phyloP scores from a whole-genome alignment of 257 asterid genomes.

The Avicennia marina region DNA sequence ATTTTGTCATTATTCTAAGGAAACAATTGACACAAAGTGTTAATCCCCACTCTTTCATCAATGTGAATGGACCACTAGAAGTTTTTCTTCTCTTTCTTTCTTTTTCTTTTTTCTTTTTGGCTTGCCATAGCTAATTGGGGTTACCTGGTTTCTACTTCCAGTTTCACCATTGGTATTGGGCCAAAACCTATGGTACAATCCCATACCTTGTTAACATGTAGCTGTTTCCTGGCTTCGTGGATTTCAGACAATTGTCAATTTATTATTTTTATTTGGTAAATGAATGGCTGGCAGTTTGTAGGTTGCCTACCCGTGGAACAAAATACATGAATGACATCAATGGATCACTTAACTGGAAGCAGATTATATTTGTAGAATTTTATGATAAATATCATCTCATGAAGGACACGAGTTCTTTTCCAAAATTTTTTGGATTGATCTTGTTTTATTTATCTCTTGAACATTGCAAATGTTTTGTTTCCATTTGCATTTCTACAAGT shows the following conservation, averaged over 20 bases:
- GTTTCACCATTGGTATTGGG: not conserved
- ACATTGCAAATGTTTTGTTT: slow-evolving; percentile 10
- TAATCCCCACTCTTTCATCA: no score
- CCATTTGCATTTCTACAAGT: slow-evolving; percentile 29
- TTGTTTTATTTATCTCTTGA: slow-evolving; percentile 6
- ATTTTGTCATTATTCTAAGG: no score
- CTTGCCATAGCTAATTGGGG: no score
- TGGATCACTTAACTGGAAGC: slow-evolving; percentile 2
- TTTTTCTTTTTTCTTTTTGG: no score
- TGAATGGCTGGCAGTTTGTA: no score
- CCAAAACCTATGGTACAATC: not conserved
- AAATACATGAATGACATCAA: not conserved
- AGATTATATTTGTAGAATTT: not conserved
- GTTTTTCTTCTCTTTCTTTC: no score
- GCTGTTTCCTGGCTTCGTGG: no score
- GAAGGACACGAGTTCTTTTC: slow-evolving; percentile 1
- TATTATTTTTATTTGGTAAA: no score
- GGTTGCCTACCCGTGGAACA: slow-evolving; percentile 1
- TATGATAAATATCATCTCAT: slow-evolving; percentile 1
- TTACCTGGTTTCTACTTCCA: no score
- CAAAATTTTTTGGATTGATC: slow-evolving; percentile 3
- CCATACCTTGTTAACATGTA: slow-evolving; percentile 2
- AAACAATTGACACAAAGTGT: no score
- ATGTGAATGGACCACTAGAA: no score
- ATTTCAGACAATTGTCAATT: no score